Evolutionary conservation across 2,329 filamentous ascomycete genomes (phyloP).

Genomic region (Neonectria hederae): DNA sequence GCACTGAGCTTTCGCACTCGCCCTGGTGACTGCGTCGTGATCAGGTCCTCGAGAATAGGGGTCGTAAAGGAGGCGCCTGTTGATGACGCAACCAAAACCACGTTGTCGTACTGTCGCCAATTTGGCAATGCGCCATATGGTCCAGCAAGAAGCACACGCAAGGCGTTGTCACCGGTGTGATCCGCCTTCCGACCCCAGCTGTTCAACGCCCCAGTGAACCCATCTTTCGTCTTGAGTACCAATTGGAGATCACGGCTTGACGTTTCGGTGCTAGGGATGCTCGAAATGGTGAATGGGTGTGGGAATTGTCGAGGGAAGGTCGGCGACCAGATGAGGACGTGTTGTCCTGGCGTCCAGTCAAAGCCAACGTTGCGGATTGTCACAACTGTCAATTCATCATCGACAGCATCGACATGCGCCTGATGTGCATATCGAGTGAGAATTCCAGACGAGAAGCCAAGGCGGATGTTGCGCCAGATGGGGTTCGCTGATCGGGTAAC

Average conservation of each 20-base stretch:
- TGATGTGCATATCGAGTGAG: constrained; percentile 34
- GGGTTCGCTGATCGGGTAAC: constrained; percentile 41
- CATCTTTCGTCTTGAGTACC: constrained; percentile 37
- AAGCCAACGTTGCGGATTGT: constrained; percentile 36
- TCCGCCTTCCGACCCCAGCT: constrained; percentile 35
- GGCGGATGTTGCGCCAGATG: constrained; percentile 37
- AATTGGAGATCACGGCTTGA: constrained; percentile 34
- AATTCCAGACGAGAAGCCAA: constrained; percentile 27
- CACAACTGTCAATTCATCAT: constrained; percentile 34
- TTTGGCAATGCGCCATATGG: constrained; percentile 35
- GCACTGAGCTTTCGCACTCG: constrained; percentile 37
- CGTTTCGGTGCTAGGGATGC: constrained; percentile 16
- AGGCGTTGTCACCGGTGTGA: constrained; percentile 12
- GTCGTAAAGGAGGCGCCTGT: constrained; percentile 39
- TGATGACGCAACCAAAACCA: constrained; percentile 35
- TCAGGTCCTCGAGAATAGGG: constrained; percentile 35
- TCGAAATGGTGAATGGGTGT: constrained; percentile 40
- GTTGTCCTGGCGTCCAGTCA: constrained; percentile 39
- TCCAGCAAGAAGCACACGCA: constrained; percentile 35
- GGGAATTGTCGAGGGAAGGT: constrained; percentile 37
- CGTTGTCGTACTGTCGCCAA: constrained; percentile 40
- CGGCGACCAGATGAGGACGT: constrained; percentile 41
- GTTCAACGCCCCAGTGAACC: constrained; percentile 36
- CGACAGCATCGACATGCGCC: constrained; percentile 30
- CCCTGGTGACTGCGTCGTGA: constrained; percentile 29